A percentile compares a stretch with the other conserved stretches of the same genome.
Conservation (phyloP, 169 alveolate species). For the Amoebophrya sp. region DNA sequence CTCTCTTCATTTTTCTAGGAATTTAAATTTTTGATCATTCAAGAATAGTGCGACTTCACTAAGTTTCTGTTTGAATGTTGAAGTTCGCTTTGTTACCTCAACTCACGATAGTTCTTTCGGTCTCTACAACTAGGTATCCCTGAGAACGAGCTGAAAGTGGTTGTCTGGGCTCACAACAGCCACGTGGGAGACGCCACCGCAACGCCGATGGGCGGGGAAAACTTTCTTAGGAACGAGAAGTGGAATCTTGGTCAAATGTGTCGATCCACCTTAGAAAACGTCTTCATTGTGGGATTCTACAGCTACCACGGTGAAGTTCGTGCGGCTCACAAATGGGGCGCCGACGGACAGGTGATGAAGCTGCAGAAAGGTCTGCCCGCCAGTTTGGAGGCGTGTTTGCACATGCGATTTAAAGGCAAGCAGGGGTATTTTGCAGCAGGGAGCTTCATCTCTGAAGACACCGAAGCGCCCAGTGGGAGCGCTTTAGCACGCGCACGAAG, state of each 20-base stretch:
- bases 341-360: conserved; percentile 41
- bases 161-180: conserved; percentile 43
- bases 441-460: background rate
- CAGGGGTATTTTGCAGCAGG: background rate
- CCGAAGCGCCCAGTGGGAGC: no score
- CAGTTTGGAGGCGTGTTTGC: background rate
- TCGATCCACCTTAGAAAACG: conserved; percentile 34
- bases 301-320: conserved; percentile 39
- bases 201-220: conserved; percentile 41
- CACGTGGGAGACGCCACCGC: conserved; percentile 46
- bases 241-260: conserved; percentile 48
- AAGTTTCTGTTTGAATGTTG: no score
- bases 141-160: conserved; percentile 38
- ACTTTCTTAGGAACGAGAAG: conserved; percentile 40
- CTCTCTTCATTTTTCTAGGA: no score
- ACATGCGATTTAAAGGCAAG: background rate
- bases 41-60: no score
- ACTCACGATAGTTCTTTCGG: background rate
- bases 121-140: no score
- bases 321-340: conserved; percentile 43
- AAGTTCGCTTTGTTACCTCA: no score
- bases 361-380: background rate
- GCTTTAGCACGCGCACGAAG: no score
- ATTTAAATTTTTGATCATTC: no score
- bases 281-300: conserved; percentile 43